These are phyloP conservation scores for Angophora floribunda DNA, from an alignment of 345 rosid genomes.

Conservation along the genomic window DNA sequence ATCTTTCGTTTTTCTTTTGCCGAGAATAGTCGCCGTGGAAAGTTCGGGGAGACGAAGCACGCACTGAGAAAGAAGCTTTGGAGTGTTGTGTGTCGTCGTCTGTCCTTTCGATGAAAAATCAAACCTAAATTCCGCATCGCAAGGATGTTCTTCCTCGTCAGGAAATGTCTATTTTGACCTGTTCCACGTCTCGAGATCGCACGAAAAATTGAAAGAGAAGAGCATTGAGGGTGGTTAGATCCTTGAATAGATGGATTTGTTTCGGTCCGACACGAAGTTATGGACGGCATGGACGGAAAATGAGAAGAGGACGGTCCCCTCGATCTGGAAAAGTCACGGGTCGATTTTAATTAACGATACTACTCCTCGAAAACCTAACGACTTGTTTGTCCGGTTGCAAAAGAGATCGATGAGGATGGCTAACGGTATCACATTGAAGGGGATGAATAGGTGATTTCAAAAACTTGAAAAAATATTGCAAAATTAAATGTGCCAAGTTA, in stretches of 20 bases:
- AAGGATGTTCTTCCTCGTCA: neutral
- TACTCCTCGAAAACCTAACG: neutral
- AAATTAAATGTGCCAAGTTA: no score
- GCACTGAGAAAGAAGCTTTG: rapidly evolving
- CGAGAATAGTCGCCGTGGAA: no score
- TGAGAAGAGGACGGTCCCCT: no score
- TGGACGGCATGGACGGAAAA: no score
- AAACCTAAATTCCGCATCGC: neutral
- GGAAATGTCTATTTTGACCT: neutral
- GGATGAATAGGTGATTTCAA: no score
- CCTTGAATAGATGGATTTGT: no score
- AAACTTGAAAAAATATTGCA: no score
- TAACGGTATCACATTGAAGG: no score
- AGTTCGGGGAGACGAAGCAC: neutral
- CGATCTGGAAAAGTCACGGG: no score
- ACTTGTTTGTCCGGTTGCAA: neutral
- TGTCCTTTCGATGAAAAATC: neutral
- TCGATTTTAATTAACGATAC: no score
- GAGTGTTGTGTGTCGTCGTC: neutral
- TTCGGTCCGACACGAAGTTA: no score
- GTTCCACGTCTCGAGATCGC: neutral
- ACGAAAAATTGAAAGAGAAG: neutral
- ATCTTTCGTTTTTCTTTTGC: neutral
- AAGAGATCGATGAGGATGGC: neutral
- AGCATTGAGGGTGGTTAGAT: no score